A percentile compares a stretch with the other conserved stretches of the same genome.
These are phyloP conservation scores for Stagonosporopsis cucurbitacearum DNA, from an alignment of 2,329 filamentous ascomycete genomes.

Conservation along the genomic window DNA sequence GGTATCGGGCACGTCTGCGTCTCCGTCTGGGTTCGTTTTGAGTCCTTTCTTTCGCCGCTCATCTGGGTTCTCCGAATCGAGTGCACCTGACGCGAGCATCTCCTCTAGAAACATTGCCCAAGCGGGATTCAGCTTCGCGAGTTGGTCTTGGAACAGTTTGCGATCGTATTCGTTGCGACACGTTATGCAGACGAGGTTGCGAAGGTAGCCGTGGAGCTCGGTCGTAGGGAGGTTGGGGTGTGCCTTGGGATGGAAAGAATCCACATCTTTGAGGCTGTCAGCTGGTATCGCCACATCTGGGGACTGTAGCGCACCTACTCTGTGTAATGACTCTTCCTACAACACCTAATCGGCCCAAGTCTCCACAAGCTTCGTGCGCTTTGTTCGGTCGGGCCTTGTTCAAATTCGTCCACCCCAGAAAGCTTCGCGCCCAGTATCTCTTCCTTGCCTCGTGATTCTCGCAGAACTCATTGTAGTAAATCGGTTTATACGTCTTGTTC, in stretches of 20 bases:
- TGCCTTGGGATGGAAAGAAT: conserved; percentile 84
- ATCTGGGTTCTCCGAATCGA: conserved; percentile 77
- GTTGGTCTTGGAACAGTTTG: conserved; percentile 74
- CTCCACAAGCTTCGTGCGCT: conserved; percentile 77
- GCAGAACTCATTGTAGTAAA: conserved; percentile 91
- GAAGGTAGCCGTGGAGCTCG: conserved; percentile 90
- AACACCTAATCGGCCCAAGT: conserved; percentile 74
- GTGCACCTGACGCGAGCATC: conserved; percentile 74
- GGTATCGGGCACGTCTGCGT: conserved; percentile 86
- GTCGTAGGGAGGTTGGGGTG: conserved; percentile 78
- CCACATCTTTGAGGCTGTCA: conserved; percentile 66
- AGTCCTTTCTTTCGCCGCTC: conserved; percentile 73
- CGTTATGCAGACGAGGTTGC: conserved; percentile 79
- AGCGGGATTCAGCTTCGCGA: conserved; percentile 80
- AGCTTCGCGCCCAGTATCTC: conserved; percentile 94
- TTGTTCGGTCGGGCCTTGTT: conserved; percentile 79
- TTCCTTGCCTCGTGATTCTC: conserved; percentile 82
- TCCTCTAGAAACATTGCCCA: conserved; percentile 81
- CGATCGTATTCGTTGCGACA: conserved; percentile 77
- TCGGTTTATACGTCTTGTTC: conserved; percentile 88
- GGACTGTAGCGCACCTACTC: conserved; percentile 56
- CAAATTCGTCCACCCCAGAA: conserved; percentile 87
- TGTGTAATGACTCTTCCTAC: conserved; percentile 85
- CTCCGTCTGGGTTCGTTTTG: conserved; percentile 90
- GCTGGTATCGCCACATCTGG: not conserved